Evolutionary conservation across 2,329 filamentous ascomycete species (phyloP), one percentile per base, ranked within the genome.

Genomic region (Fusarium redolens): DNA sequence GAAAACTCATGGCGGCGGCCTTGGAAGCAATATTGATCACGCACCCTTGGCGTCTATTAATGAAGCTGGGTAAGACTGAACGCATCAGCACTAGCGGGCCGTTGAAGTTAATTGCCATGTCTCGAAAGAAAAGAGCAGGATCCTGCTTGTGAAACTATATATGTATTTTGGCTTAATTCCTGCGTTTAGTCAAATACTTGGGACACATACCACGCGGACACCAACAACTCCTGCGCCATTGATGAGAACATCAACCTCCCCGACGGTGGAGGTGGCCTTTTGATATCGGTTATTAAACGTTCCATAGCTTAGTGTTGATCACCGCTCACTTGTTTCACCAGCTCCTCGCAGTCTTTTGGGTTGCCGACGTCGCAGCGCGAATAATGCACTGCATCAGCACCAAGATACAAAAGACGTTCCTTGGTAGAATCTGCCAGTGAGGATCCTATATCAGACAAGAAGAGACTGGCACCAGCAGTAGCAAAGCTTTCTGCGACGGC

Each of bases 211-310:
- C 47, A 18, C 47, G 14, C 30, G 20, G 47, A 50, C 0, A 9
- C 47, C 30, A 33, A 33, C 47, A 33, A 50, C 30, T 22, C 45
- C 30, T 0, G 30, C 47, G 13, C 30, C 28, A 18, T 50, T 33
- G 3, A 50, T 13, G 1, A 50, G 47, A 0, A 22, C 3, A 22
- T 50, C 10, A 3, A 50, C 22, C 0, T 31, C 2, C 1, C 45
- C 45, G 17, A 9, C 28, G 2, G 14, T 17, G 3, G 30, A 9
- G 0, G 3, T 4, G 0, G 7, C 20, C 28, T 50, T 1, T 50
- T 6, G 2, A 9, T 6, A 13, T 17, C 0, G 6, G 10, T 50
- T 50, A 17, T 0, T 13, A 7, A 17, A 17, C 0, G 13, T 31
- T 4, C 7, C 7, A 8, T 2, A 7, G 14, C 14, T 3, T 3